Evolutionary conservation across 768 basidiomycete species (phyloP), one percentile per base, ranked within the genome.

Genomic region (Boletus reticulatus): DNA sequence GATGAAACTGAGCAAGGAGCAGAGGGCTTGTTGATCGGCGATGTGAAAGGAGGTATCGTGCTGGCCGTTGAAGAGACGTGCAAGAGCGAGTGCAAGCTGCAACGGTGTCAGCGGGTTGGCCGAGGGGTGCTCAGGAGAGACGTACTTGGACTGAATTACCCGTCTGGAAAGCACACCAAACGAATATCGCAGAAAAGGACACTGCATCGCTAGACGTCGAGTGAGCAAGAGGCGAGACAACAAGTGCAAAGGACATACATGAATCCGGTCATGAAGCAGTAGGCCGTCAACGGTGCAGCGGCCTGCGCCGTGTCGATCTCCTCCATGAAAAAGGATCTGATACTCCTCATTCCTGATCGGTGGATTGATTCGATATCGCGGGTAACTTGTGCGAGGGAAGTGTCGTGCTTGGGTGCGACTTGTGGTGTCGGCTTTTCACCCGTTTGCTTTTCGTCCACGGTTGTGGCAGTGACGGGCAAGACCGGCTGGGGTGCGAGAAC

Each of bases 151-250:
- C 78, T 60, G 83, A 83, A 66, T 89, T 89, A 49, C 88, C 89
- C 0, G 89, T 92, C 70, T 92, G 90, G 71, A 92, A 92, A 14
- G 86, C 89, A 69, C 86, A 88, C 89, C 91, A 93, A 13, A 92
- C 83, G 68, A 84, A 92, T 45, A 90, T 75, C 3, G 91, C 87
- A 43, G 88, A 83, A 74, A 92, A 92, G 4, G 83, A 84, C 29
- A 92, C 76, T 2, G 82, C 81, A 63, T 89, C 86, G 14, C 88
- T 91, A 14, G 58, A 39, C 3, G 16, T 4, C 4, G 11, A 14
- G 41, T 56, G 14, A 56, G 57, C 4, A 11, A 43, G 31, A 42
- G 42, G 19, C n/a, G 27, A 38, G 48, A 29, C 39, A 29, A 17
- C 9, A 9, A 17, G 34, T 0, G 14, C 2, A 34, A 9, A 20